phyloP scores from a whole-genome alignment of 1,284 basidiomycete species.

The Caloboletus inedulis region DNA sequence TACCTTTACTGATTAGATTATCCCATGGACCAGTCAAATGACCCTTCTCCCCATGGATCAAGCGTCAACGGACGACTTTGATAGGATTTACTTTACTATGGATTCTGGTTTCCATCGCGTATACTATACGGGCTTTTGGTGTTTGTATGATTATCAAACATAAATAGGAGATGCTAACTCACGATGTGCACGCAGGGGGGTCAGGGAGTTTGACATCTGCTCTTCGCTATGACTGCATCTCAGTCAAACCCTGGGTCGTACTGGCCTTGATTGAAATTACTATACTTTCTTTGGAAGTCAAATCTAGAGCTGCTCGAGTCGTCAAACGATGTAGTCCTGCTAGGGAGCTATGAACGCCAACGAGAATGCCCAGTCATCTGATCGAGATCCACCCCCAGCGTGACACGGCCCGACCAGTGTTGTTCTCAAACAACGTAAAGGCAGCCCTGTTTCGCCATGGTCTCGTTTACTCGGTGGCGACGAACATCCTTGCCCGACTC shows the following conservation, averaged over 20 bases:
- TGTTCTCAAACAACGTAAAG: too few species aligned
- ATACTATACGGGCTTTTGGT: not conserved
- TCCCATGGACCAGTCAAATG: conserved; percentile 18
- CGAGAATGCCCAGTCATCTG: too few species aligned
- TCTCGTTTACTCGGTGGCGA: conserved; percentile 68
- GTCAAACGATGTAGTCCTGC: conserved; percentile 9
- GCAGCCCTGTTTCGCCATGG: conserved; percentile 63
- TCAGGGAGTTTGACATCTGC: not conserved
- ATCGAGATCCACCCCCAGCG: too few species aligned
- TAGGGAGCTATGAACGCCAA: too few species aligned
- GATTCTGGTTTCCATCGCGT: not conserved
- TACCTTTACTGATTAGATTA: conserved; percentile 6
- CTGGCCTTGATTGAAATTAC: not conserved
- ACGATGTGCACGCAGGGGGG: not conserved
- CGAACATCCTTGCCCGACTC: conserved; percentile 59
- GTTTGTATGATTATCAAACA: conserved; percentile 1
- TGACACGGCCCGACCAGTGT: too few species aligned
- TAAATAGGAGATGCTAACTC: not conserved
- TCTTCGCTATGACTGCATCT: not conserved
- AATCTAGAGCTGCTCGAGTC: conserved; percentile 14
- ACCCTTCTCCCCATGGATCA: conserved; percentile 24
- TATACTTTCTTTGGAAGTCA: not conserved
- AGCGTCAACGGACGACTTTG: conserved; percentile 27
- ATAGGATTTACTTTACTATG: conserved; percentile 5
- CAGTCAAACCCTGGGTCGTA: not conserved